A percentile compares a stretch with the other conserved stretches of the same genome.
phyloP scores from a whole-genome alignment of 169 alveolate genomes.

The Cryptosporidium viatorum region DNA sequence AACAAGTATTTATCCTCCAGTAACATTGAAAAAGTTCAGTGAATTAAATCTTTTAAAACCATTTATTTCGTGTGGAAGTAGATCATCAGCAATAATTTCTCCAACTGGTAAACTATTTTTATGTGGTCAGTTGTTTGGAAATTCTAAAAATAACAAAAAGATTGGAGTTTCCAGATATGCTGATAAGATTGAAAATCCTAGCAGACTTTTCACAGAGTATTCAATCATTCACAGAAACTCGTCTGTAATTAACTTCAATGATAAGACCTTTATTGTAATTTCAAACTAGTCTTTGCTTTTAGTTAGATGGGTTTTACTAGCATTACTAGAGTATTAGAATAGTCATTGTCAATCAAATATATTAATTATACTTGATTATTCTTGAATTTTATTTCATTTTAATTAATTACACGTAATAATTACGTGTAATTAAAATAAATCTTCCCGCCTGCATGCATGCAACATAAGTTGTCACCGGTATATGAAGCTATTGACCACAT shows the following conservation, averaged over 20 bases:
- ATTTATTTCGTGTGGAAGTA: slow-evolving; percentile 52
- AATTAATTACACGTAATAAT: background rate
- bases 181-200: background rate
- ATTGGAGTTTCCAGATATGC: slow-evolving; percentile 65
- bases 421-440: background rate
- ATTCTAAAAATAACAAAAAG: slow-evolving; percentile 8
- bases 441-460: background rate
- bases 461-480: background rate
- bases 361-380: background rate
- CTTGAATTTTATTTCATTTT: background rate
- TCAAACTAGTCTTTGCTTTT: slow-evolving; percentile 10
- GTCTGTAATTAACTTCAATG: slow-evolving; percentile 18
- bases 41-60: slow-evolving; percentile 35
- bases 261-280: slow-evolving; percentile 19
- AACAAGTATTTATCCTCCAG: slow-evolving; percentile 33
- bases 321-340: background rate
- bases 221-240: slow-evolving; percentile 59
- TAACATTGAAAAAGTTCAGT: slow-evolving; percentile 36
- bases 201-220: slow-evolving; percentile 31
- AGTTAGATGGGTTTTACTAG: background rate
- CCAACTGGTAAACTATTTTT: slow-evolving; percentile 62
- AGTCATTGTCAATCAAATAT: background rate
- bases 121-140: slow-evolving; percentile 43
- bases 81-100: slow-evolving; percentile 61
- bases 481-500: slow-evolving; percentile 6